Conservation (phyloP, 495 filamentous ascomycete genomes). For the Neurospora intermedia region DNA sequence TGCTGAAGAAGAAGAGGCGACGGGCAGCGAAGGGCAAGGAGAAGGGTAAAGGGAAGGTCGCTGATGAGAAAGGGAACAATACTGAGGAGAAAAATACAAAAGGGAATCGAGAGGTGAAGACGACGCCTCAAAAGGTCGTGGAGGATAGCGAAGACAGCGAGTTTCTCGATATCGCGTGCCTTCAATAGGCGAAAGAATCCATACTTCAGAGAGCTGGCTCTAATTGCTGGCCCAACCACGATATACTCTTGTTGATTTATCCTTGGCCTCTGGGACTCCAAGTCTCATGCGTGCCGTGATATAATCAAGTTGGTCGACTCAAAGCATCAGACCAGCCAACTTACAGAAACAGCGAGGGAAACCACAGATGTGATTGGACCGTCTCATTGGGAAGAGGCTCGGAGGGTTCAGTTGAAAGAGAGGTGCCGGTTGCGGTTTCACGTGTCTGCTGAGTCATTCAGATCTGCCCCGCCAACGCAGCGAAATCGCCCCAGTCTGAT, state of each 20-base stretch:
- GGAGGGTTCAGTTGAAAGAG: not conserved
- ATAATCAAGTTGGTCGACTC: not conserved
- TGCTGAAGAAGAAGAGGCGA: conserved; percentile 47
- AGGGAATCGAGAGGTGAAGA: not conserved
- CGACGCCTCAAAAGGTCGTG: not conserved
- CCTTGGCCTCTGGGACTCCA: not conserved
- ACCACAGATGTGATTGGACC: conserved; percentile 6
- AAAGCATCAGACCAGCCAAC: not conserved
- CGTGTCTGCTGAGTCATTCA: conserved; percentile 10
- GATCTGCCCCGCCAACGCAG: conserved; percentile 6
- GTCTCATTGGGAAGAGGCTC: conserved; percentile 1
- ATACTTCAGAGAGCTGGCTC: not conserved
- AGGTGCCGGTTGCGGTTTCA: conserved; percentile 8
- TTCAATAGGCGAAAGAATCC: not conserved
- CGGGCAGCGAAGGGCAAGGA: conserved; percentile 14
- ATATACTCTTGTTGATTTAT: not conserved
- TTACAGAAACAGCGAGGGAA: conserved; percentile 1
- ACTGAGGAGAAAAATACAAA: not conserved
- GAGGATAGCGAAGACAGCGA: not conserved
- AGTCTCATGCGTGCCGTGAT: not conserved
- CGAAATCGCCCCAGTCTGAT: conserved; percentile 1
- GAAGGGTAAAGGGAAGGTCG: not conserved
- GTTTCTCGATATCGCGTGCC: not conserved
- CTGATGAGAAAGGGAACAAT: not conserved
- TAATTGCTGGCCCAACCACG: not conserved